Evolutionary conservation across 2,329 filamentous ascomycete genomes (phyloP).

Genomic region (Kalmusia sp.): DNA sequence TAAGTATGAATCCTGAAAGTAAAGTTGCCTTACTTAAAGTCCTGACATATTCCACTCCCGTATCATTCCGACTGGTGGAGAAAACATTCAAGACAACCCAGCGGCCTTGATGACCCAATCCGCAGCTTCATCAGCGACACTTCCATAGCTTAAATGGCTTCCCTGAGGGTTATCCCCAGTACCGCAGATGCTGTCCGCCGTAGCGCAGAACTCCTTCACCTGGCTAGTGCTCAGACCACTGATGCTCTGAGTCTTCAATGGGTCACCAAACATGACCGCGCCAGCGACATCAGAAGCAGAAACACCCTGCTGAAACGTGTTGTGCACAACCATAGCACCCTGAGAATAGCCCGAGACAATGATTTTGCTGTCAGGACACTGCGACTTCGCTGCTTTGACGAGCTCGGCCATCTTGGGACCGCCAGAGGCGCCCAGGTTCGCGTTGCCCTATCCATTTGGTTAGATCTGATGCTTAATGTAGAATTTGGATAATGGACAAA

Average conservation of each 20-base stretch:
- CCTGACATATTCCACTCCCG: too few relatives aligned
- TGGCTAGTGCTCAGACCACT: conserved; percentile 25
- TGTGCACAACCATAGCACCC: conserved; percentile 44
- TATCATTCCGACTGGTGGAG: too few relatives aligned
- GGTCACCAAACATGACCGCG: conserved; percentile 39
- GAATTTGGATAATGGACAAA: not conserved
- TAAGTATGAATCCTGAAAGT: too few relatives aligned
- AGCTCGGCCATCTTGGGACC: conserved; percentile 34
- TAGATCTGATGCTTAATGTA: conserved; percentile 1
- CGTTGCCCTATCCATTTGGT: conserved; percentile 29
- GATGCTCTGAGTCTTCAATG: conserved; percentile 34
- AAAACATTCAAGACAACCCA: not conserved
- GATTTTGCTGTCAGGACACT: conserved; percentile 41
- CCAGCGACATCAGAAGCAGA: conserved; percentile 30
- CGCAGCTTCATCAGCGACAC: not conserved
- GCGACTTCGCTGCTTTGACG: conserved; percentile 30
- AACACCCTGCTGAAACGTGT: conserved; percentile 33
- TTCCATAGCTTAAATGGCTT: conserved; percentile 28
- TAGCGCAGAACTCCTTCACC: conserved; percentile 38
- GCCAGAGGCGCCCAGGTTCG: conserved; percentile 31
- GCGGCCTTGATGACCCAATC: not conserved
- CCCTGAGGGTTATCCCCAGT: conserved; percentile 32
- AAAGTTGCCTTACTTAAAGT: too few relatives aligned
- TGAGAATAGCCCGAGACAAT: conserved; percentile 43
- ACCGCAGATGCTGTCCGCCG: conserved; percentile 32